phyloP scores from a whole-genome alignment of 1,284 basidiomycete species.

The Golubevia pallescens region DNA sequence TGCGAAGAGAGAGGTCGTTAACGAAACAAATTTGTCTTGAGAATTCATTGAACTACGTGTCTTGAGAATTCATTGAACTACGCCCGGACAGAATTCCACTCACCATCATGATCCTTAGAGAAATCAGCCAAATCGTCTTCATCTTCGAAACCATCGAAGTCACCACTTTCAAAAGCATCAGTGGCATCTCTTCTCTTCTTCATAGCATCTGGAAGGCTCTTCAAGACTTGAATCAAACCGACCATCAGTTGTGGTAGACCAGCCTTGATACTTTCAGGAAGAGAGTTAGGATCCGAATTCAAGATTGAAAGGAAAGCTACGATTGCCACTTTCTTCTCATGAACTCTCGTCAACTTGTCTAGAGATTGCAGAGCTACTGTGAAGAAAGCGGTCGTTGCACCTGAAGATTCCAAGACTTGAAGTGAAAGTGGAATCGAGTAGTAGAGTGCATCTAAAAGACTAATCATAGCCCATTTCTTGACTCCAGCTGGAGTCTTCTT shows the following conservation, averaged over 20 bases:
- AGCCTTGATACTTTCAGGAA: slow-evolving; percentile 35
- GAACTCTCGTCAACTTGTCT: slow-evolving; percentile 42
- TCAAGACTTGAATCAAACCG: slow-evolving; percentile 29
- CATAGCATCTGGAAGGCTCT: slow-evolving; percentile 45
- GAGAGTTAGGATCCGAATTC: slow-evolving; percentile 22
- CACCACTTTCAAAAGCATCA: slow-evolving; percentile 45
- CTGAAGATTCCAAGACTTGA: slow-evolving; percentile 39
- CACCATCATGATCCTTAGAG: slow-evolving; percentile 29
- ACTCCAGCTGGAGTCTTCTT: slow-evolving; percentile 30
- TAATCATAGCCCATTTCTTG: slow-evolving; percentile 48
- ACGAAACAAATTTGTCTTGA: slow-evolving; percentile 41
- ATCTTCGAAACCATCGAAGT: slow-evolving; percentile 24
- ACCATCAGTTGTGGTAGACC: slow-evolving; percentile 16
- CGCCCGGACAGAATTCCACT: slow-evolving; percentile 17
- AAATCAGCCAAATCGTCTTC: slow-evolving; percentile 12
- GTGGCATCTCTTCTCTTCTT: slow-evolving; percentile 41
- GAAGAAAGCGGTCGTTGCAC: slow-evolving; percentile 38
- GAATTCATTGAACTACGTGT: slow-evolving; percentile 1
- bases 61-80: slow-evolving; percentile 8
- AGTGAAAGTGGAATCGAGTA: slow-evolving; percentile 49
- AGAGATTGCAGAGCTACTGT: slow-evolving; percentile 18
- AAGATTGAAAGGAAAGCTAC: slow-evolving; percentile 47
- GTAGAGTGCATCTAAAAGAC: slow-evolving; percentile 54
- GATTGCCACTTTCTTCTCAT: slow-evolving; percentile 54
- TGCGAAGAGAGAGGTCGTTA: background rate